Conservation (phyloP, 176 grass and related monocot genomes). For the Zea luxurians region DNA sequence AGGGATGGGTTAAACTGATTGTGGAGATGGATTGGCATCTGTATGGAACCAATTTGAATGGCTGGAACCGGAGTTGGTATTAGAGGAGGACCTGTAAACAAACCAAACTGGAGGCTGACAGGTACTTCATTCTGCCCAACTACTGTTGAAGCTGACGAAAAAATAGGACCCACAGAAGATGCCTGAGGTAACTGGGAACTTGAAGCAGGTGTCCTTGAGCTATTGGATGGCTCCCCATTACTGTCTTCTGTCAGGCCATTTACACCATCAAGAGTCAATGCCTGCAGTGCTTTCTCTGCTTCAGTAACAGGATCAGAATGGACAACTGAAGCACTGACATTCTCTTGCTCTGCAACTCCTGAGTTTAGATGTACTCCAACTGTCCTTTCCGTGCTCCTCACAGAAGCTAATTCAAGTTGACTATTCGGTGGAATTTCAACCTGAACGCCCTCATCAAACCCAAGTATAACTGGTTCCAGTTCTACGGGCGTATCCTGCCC, state of each 20-base stretch:
- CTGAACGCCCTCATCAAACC: slow-evolving; percentile 93
- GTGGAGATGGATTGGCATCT: slow-evolving; percentile 95
- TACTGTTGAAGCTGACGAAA: slow-evolving; percentile 47
- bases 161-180: slow-evolving; percentile 40
- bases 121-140: slow-evolving; percentile 60
- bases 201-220: slow-evolving; percentile 36
- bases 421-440: slow-evolving; percentile 67
- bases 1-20: slow-evolving; percentile 63
- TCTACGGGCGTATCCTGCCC: slow-evolving; percentile 46
- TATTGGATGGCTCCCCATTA: slow-evolving; percentile 41
- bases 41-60: slow-evolving; percentile 98
- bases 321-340: slow-evolving; percentile 37
- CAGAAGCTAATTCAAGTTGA: slow-evolving; percentile 61
- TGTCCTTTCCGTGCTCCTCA: slow-evolving; percentile 54
- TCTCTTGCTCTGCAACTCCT: slow-evolving; percentile 44
- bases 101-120: slow-evolving; percentile 79
- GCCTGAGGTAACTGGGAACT: slow-evolving; percentile 55
- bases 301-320: slow-evolving; percentile 49
- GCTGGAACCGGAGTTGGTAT: slow-evolving; percentile 86
- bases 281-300: slow-evolving; percentile 60
- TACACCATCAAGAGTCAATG: slow-evolving; percentile 62
- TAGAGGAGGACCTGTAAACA: slow-evolving; percentile 93
- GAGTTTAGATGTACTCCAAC: slow-evolving; percentile 32
- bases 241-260: slow-evolving; percentile 39
- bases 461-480: slow-evolving; percentile 80